phyloP scores from a whole-genome alignment of 2,329 filamentous ascomycete species.

The Aspergillus sp. region DNA sequence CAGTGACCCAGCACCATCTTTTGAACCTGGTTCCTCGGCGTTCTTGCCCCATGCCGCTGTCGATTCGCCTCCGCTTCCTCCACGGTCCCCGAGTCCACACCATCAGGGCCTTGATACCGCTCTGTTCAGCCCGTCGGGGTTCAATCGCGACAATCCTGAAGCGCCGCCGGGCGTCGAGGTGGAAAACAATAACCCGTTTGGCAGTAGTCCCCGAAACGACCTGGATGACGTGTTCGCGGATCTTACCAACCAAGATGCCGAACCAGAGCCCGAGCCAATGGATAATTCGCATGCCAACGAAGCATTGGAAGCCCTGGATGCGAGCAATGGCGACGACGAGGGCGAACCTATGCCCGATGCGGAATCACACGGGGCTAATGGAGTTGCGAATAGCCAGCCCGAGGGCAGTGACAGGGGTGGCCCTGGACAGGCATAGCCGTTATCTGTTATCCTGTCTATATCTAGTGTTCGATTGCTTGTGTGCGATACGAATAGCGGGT shows the following conservation, averaged over 20 bases:
- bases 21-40: conserved; percentile 25
- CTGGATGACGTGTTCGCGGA: conserved; percentile 40
- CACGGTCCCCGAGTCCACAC: conserved; percentile 29
- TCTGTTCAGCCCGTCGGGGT: conserved; percentile 35
- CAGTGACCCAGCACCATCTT: conserved; percentile 28
- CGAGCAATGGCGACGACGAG: conserved; percentile 23
- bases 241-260: conserved; percentile 36
- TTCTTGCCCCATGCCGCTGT: conserved; percentile 28
- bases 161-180: conserved; percentile 23
- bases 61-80: conserved; percentile 30
- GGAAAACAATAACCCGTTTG: conserved; percentile 23
- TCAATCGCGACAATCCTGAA: conserved; percentile 25
- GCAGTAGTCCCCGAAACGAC: conserved; percentile 32
- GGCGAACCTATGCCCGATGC: conserved; percentile 8
- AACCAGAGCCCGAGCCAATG: conserved; percentile 25
- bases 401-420: conserved; percentile 7
- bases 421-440: conserved; percentile 6
- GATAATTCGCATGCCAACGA: conserved; percentile 41
- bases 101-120: conserved; percentile 27
- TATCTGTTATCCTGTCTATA: not conserved
- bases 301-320: conserved; percentile 36
- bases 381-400: conserved; percentile 15
- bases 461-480: not conserved
- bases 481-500: no score
- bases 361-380: conserved; percentile 17